Evolutionary conservation across 2,329 filamentous ascomycete genomes (phyloP).

Genomic region (Pseudocercospora fijiensis): DNA sequence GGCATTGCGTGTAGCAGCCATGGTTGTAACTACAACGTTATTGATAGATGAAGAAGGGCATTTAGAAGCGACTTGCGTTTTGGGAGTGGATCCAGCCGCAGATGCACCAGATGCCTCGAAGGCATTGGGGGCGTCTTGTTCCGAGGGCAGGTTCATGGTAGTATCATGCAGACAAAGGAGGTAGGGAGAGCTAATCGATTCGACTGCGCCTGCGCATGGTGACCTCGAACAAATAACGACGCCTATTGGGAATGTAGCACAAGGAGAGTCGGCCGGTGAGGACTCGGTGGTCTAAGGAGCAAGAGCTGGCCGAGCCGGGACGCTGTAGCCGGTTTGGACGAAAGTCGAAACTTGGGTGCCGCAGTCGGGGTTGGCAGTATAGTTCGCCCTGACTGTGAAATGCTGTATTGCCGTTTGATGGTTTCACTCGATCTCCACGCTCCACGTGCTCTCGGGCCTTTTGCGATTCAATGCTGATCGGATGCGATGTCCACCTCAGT

Average conservation of each 20-base stretch:
- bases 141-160: constrained; percentile 29
- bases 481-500: background rate
- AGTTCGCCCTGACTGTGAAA: background rate
- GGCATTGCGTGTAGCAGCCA: constrained; percentile 18
- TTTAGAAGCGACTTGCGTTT: constrained; percentile 21
- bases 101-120: constrained; percentile 19
- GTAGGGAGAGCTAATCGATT: constrained; percentile 24
- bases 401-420: constrained; percentile 5
- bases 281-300: background rate
- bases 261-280: constrained; percentile 21
- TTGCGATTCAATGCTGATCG: constrained; percentile 1
- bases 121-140: constrained; percentile 26
- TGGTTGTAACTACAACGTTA: constrained; percentile 19
- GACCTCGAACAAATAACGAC: constrained; percentile 14
- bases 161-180: constrained; percentile 22
- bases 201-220: constrained; percentile 28
- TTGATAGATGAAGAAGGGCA: constrained; percentile 19
- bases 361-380: constrained; percentile 7
- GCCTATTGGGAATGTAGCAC: constrained; percentile 15
- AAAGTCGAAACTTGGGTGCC: constrained; percentile 3
- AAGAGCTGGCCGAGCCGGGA: constrained; percentile 6
- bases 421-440: constrained; percentile 8
- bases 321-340: constrained; percentile 3
- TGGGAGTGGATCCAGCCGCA: constrained; percentile 20
- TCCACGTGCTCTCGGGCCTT: constrained; percentile 2